phyloP scores from a whole-genome alignment of 2,329 filamentous ascomycete genomes.

The Diaporthe ampelina region DNA sequence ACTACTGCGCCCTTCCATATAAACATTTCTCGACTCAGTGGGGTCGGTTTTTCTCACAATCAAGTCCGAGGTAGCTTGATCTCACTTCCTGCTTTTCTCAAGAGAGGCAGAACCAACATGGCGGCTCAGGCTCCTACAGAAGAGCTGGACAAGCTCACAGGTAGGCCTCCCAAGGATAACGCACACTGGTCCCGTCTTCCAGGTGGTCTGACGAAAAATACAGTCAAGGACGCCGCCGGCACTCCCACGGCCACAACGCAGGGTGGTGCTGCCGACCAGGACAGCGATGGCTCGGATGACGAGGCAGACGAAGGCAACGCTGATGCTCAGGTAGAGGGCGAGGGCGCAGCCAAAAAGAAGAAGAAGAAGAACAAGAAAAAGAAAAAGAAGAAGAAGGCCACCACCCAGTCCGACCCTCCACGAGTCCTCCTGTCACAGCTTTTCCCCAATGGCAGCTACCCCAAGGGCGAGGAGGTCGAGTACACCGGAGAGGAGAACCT shows the following conservation, averaged over 20 bases:
- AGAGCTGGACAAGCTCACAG: conserved; percentile 58
- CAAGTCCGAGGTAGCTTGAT: conserved; percentile 6
- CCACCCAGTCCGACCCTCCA: conserved; percentile 82
- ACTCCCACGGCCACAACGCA: conserved; percentile 54
- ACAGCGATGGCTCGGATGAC: conserved; percentile 66
- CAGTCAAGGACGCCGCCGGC: conserved; percentile 57
- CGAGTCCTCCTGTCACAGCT: conserved; percentile 80
- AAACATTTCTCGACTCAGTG: conserved; percentile 29
- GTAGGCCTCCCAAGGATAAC: conserved; percentile 46
- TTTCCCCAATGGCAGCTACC: conserved; percentile 80
- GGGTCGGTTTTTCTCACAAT: conserved; percentile 18
- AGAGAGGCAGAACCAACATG: conserved; percentile 50
- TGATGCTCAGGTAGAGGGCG: conserved; percentile 55
- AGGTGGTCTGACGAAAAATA: conserved; percentile 31
- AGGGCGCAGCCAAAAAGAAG: conserved; percentile 74
- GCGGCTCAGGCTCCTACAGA: conserved; percentile 56
- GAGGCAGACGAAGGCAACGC: conserved; percentile 61
- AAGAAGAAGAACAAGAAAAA: conserved; percentile 86
- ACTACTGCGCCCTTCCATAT: conserved; percentile 19
- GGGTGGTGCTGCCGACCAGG: conserved; percentile 54
- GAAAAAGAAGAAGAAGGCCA: conserved; percentile 76
- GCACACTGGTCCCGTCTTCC: neutral
- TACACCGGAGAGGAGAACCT: conserved; percentile 80
- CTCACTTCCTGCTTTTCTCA: conserved; percentile 24
- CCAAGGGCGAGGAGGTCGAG: conserved; percentile 82